A percentile compares a stretch with the other conserved stretches of the same genome.
Conservation (phyloP, 2,329 filamentous ascomycete species). For the Waltergamsia citrina region DNA sequence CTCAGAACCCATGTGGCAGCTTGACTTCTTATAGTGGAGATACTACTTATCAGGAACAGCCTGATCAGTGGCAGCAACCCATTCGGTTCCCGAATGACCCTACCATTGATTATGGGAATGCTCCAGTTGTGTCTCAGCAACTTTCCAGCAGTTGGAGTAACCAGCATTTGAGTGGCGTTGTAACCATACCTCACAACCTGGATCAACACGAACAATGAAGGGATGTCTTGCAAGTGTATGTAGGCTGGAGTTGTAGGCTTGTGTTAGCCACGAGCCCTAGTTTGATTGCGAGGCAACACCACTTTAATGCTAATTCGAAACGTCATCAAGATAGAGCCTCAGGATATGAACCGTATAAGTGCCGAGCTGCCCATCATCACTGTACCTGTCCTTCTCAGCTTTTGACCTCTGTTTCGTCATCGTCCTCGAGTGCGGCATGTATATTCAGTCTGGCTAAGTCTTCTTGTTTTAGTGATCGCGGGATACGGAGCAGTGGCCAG, state of each 20-base stretch:
- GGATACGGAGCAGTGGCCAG: neutral
- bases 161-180: no score
- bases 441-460: neutral
- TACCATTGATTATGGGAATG: neutral
- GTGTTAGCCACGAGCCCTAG: no score
- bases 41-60: neutral
- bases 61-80: neutral
- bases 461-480: neutral
- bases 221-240: no score
- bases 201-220: no score
- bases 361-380: neutral
- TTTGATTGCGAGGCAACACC: no score
- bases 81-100: neutral
- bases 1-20: neutral
- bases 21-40: neutral
- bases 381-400: neutral
- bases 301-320: no score
- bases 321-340: no score
- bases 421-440: neutral
- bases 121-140: neutral
- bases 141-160: neutral
- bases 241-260: no score
- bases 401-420: neutral
- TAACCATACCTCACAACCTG: no score
- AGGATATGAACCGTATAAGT: neutral